Percentiles rank a stretch among this genome's conserved stretches.
phyloP scores from a whole-genome alignment of 139 green algal genomes.

The Deuterostichococcus epilithicus region DNA sequence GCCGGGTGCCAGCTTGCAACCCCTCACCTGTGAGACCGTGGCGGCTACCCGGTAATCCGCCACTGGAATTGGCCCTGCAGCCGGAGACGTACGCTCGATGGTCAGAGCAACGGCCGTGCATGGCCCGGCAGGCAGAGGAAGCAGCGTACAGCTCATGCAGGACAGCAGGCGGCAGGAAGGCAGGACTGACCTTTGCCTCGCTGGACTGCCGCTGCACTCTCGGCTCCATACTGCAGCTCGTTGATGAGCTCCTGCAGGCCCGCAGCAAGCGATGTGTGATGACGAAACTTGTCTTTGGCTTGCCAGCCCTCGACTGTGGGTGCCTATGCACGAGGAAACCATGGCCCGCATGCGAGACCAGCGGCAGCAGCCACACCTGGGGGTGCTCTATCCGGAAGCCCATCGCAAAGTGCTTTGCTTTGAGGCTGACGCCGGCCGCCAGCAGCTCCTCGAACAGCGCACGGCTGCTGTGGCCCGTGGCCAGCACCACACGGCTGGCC shows the following conservation, averaged over 20 bases:
- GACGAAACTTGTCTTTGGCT: too few species aligned
- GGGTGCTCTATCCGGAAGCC: slow-evolving; percentile 86
- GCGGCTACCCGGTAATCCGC: slow-evolving; percentile 73
- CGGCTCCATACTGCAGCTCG: slow-evolving; percentile 55
- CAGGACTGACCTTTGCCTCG: slow-evolving; percentile 37
- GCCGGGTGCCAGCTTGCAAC: too few species aligned
- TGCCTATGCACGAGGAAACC: too few species aligned
- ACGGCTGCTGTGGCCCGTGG: slow-evolving; percentile 58
- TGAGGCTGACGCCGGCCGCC: slow-evolving; percentile 48
- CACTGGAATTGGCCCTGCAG: slow-evolving; percentile 60
- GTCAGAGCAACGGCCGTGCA: background rate
- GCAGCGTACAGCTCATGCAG: too few species aligned
- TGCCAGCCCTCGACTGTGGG: too few species aligned
- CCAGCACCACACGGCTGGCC: slow-evolving; percentile 55
- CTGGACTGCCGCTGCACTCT: slow-evolving; percentile 48
- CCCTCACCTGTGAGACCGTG: slow-evolving; percentile 12
- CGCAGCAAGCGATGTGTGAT: slow-evolving; percentile 2
- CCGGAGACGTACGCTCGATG: background rate
- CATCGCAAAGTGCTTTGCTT: slow-evolving; percentile 72
- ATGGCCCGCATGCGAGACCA: too few species aligned
- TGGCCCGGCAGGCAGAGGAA: too few species aligned
- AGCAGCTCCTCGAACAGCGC: slow-evolving; percentile 55
- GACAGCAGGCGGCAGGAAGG: too few species aligned
- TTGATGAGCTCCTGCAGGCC: slow-evolving; percentile 54
- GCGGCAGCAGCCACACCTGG: too few species aligned